Percentiles rank a stretch among this genome's conserved stretches.
Conservation (phyloP, 768 basidiomycete species). For the Russula foetens region DNA sequence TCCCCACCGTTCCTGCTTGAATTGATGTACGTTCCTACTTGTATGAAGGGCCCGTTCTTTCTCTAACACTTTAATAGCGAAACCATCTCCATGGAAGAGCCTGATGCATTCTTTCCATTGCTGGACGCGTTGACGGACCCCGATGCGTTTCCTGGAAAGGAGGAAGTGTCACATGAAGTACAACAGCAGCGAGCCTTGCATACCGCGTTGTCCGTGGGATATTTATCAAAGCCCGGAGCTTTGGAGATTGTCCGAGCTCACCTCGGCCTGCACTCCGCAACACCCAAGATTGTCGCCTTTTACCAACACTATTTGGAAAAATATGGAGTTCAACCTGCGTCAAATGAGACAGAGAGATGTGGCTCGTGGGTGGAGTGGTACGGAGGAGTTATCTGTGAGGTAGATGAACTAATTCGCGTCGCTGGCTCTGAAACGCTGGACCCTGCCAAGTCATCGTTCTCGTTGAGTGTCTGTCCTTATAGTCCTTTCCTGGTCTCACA, state of each 20-base stretch:
- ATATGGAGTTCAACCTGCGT: conserved; percentile 24
- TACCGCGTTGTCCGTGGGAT: conserved; percentile 38
- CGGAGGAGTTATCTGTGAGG: conserved; percentile 62
- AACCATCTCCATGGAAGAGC: conserved; percentile 65
- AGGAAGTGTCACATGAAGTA: conserved; percentile 38
- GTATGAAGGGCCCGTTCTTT: background rate
- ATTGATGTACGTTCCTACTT: background rate
- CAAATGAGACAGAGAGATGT: conserved; percentile 32
- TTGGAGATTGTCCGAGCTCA: conserved; percentile 58
- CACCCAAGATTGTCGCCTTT: conserved; percentile 78
- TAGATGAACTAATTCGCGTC: conserved; percentile 47
- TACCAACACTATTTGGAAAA: conserved; percentile 58
- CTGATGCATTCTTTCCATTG: conserved; percentile 66
- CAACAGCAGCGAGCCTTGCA: conserved; percentile 48
- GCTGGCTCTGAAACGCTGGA: conserved; percentile 45
- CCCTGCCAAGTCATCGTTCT: conserved; percentile 24
- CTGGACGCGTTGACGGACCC: conserved; percentile 57
- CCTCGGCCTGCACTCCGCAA: conserved; percentile 68
- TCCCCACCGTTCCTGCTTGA: conserved; percentile 23
- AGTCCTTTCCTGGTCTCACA: background rate
- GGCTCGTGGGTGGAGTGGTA: conserved; percentile 85
- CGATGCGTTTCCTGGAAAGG: conserved; percentile 30
- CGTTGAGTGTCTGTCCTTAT: conserved; percentile 24
- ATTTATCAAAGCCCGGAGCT: conserved; percentile 42
- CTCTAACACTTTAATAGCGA: conserved; percentile 47